Percentiles rank a stretch among this genome's conserved stretches.
Evolutionary conservation across 73 alveolate species (phyloP).

Genomic region (Tetrahymena elliotti): DNA sequence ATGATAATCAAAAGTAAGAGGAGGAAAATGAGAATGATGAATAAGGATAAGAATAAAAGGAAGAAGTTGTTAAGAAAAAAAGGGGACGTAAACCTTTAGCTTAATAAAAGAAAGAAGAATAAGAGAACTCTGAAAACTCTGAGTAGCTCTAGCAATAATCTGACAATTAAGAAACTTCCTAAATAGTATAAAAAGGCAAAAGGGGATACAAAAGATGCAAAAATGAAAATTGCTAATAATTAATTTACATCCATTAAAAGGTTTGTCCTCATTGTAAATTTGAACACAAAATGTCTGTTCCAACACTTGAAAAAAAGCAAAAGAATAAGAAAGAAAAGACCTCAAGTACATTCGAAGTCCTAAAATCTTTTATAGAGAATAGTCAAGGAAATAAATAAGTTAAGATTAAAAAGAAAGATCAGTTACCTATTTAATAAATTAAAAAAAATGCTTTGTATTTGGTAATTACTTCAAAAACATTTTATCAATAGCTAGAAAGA

Average conservation of each 20-base stretch:
- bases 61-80: not conserved
- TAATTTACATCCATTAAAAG: not conserved
- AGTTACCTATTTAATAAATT: not conserved
- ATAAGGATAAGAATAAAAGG: not conserved
- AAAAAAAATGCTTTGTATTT: not conserved
- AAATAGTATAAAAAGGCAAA: not conserved
- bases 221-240: not conserved
- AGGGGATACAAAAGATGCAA: not conserved
- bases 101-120: not conserved
- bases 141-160: not conserved
- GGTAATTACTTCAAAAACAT: not conserved
- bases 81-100: not conserved
- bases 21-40: not conserved
- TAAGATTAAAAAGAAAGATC: not conserved
- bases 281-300: not conserved
- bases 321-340: not conserved
- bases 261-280: not conserved
- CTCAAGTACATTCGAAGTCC: not conserved
- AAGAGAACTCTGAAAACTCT: not conserved
- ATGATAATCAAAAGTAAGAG: not conserved
- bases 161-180: not conserved
- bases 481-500: not conserved
- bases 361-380: not conserved
- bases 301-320: not conserved
- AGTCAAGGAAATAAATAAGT: not conserved